Percentiles rank a stretch among this genome's conserved stretches.
phyloP scores from a whole-genome alignment of 768 basidiomycete species.

The Lentinula detonsa region DNA sequence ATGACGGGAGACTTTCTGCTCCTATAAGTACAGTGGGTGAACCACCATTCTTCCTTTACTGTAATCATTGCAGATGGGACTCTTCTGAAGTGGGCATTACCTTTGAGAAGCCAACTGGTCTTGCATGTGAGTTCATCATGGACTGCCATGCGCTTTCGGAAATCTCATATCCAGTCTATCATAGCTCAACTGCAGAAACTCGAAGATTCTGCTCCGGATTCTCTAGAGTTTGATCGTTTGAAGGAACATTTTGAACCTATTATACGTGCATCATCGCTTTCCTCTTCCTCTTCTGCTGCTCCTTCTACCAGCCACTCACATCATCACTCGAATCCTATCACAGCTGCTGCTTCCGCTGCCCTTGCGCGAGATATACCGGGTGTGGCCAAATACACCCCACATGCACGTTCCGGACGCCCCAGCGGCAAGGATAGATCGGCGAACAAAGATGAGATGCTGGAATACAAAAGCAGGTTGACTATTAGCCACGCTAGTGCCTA shows the following conservation, averaged over 20 bases:
- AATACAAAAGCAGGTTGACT: slow-evolving; percentile 71
- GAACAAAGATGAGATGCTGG: slow-evolving; percentile 73
- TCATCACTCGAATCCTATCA: slow-evolving; percentile 76
- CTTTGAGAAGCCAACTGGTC: slow-evolving; percentile 95
- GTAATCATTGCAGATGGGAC: slow-evolving; percentile 93
- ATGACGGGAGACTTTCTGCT: slow-evolving; percentile 48
- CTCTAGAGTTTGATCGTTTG: slow-evolving; percentile 86
- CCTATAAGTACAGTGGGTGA: slow-evolving; percentile 63
- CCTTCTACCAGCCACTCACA: slow-evolving; percentile 55
- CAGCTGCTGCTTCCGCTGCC: slow-evolving; percentile 85
- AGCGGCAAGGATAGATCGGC: slow-evolving; percentile 56
- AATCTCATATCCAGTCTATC: slow-evolving; percentile 3
- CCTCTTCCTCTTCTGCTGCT: slow-evolving; percentile 53
- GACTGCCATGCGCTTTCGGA: background rate
- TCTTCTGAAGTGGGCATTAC: slow-evolving; percentile 86
- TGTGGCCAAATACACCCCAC: slow-evolving; percentile 70
- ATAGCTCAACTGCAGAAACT: slow-evolving; percentile 87
- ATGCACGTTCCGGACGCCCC: slow-evolving; percentile 40
- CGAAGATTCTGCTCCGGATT: slow-evolving; percentile 81
- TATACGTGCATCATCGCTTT: slow-evolving; percentile 75
- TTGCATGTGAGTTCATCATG: slow-evolving; percentile 60
- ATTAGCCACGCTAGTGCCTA: slow-evolving; percentile 46
- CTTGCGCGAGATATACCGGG: slow-evolving; percentile 85
- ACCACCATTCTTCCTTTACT: slow-evolving; percentile 87
- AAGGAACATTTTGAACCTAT: slow-evolving; percentile 98